Conservation (phyloP, 345 rosid species). For the Brassica carinata region DNA sequence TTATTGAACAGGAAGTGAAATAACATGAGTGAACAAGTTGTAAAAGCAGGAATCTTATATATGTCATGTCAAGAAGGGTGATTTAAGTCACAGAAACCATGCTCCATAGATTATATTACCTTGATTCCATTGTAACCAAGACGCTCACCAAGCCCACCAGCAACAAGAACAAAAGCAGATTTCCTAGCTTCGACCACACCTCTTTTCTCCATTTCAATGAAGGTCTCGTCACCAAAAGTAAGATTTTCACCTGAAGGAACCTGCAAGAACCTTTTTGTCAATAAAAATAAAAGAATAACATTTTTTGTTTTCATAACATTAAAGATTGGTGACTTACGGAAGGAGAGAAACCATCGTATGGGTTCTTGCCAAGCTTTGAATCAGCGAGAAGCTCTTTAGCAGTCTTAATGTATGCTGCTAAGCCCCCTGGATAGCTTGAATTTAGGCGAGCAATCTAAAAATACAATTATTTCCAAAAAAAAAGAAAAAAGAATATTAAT, state of each 20-base stretch:
- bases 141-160: slow-evolving; percentile 98
- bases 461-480: neutral
- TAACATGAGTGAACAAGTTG: neutral
- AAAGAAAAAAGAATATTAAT: neutral
- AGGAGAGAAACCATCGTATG: slow-evolving; percentile 94
- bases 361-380: slow-evolving; percentile 87
- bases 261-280: slow-evolving; percentile 36
- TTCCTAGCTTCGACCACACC: slow-evolving; percentile 81
- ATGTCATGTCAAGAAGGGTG: neutral
- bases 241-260: slow-evolving; percentile 88
- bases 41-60: neutral
- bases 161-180: slow-evolving; percentile 94
- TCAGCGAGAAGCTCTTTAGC: slow-evolving; percentile 87
- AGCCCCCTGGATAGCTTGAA: slow-evolving; percentile 92
- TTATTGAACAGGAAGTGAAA: neutral
- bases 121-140: slow-evolving; percentile 98
- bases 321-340: slow-evolving; percentile 52
- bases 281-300: neutral
- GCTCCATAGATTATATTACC: slow-evolving; percentile 43
- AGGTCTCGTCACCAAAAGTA: slow-evolving; percentile 63
- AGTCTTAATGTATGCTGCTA: slow-evolving; percentile 64
- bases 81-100: neutral
- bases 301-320: neutral
- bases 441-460: slow-evolving; percentile 68
- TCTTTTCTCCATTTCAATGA: slow-evolving; percentile 68